These are phyloP conservation scores for Barnettozyma pratensis DNA, from an alignment of 805 yeast genomes.

Conservation along the genomic window DNA sequence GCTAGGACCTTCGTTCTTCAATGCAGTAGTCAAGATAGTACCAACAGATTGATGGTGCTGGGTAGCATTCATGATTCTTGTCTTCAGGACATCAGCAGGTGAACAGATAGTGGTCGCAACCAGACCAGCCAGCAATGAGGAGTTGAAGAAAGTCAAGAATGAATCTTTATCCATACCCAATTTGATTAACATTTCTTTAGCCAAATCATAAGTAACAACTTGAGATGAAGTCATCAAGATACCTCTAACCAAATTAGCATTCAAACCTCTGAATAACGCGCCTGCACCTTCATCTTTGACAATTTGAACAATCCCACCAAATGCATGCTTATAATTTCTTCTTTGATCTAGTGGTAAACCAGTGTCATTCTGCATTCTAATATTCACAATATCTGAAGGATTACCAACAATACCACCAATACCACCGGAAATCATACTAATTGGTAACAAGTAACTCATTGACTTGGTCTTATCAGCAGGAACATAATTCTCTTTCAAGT, in stretches of 20 bases:
- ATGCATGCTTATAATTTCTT: slow-evolving; percentile 70
- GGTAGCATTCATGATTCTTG: slow-evolving; percentile 71
- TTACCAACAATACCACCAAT: slow-evolving; percentile 83
- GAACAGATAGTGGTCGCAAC: slow-evolving; percentile 91
- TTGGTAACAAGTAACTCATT: slow-evolving; percentile 57
- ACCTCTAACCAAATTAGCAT: slow-evolving; percentile 76
- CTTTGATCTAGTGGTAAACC: slow-evolving; percentile 58
- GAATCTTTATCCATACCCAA: slow-evolving; percentile 51
- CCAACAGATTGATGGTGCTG: slow-evolving; percentile 41
- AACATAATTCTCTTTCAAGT: slow-evolving; percentile 52
- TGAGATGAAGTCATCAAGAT: slow-evolving; percentile 88
- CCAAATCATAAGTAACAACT: slow-evolving; percentile 80
- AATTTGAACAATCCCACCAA: slow-evolving; percentile 68
- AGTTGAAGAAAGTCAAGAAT: slow-evolving; percentile 68
- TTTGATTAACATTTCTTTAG: slow-evolving; percentile 55
- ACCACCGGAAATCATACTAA: slow-evolving; percentile 83
- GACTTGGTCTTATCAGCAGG: slow-evolving; percentile 44
- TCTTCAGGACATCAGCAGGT: slow-evolving; percentile 88
- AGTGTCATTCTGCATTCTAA: slow-evolving; percentile 87
- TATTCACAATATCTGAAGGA: slow-evolving; percentile 83
- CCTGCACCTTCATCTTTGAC: slow-evolving; percentile 51
- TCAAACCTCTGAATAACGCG: slow-evolving; percentile 66
- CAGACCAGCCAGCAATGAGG: slow-evolving; percentile 76
- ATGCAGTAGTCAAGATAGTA: slow-evolving; percentile 46
- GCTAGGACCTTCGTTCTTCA: slow-evolving; percentile 64